These are phyloP conservation scores for Mortierella sp. DNA, from an alignment of 371 early-diverging fungal species.

Conservation along the genomic window DNA sequence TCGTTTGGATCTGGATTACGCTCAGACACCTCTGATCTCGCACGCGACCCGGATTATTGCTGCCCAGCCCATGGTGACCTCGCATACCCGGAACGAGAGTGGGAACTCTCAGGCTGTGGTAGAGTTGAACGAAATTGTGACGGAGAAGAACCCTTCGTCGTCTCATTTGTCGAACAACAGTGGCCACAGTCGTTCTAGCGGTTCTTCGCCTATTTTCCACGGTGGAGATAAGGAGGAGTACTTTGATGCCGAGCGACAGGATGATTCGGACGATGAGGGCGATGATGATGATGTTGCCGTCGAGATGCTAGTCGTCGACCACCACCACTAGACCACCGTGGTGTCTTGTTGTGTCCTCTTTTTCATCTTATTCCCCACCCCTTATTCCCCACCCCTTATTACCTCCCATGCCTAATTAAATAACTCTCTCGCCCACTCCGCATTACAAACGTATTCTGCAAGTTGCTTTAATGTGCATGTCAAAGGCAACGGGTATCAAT, in stretches of 20 bases:
- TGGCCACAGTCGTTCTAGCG: neutral
- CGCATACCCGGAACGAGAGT: constrained; percentile 14
- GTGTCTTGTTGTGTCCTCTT: neutral
- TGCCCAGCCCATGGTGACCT: constrained; percentile 38
- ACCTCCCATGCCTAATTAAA: neutral
- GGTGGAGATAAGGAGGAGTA: constrained; percentile 54
- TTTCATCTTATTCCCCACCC: neutral
- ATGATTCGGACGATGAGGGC: constrained; percentile 50
- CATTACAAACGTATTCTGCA: neutral
- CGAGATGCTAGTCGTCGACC: constrained; percentile 45
- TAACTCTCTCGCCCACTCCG: neutral
- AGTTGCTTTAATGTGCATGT: neutral
- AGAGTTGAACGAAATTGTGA: constrained; percentile 35
- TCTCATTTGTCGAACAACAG: neutral
- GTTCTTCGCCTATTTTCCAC: constrained; percentile 7
- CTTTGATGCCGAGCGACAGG: constrained; percentile 42
- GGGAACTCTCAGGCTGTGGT: neutral
- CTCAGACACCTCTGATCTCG: constrained; percentile 43
- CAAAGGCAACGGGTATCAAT: neutral
- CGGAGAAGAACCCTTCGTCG: constrained; percentile 22
- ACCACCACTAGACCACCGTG: constrained; percentile 9
- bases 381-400: neutral
- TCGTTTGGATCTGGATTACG: constrained; percentile 20
- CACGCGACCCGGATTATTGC: constrained; percentile 47
- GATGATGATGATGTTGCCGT: constrained; percentile 47